phyloP scores from a whole-genome alignment of 805 yeast genomes.

The Kazachstania viticola region DNA sequence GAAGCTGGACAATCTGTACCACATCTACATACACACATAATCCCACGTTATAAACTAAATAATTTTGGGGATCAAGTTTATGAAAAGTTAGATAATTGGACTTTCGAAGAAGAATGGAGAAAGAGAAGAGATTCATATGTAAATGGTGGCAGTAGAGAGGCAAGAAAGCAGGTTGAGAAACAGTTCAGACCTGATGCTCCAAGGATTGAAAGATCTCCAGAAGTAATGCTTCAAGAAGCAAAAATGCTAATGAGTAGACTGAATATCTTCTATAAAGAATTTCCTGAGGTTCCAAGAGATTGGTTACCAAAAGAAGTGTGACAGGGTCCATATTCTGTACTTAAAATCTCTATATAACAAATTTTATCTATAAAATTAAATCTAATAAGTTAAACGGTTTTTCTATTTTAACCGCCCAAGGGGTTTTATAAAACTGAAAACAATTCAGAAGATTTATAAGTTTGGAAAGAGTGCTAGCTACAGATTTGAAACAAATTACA shows the following conservation, averaged over 20 bases:
- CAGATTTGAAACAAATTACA: too few species aligned
- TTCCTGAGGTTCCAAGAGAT: slow-evolving; percentile 5
- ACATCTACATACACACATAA: slow-evolving; percentile 86
- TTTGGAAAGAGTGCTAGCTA: too few species aligned
- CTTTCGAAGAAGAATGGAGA: slow-evolving; percentile 28
- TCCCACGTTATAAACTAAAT: slow-evolving; percentile 57
- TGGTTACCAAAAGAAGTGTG: too few species aligned
- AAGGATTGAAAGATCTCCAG: slow-evolving; percentile 45
- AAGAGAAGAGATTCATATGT: slow-evolving; percentile 21
- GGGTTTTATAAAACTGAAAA: too few species aligned
- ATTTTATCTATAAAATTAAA: too few species aligned
- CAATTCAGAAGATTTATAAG: too few species aligned
- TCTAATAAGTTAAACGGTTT: too few species aligned
- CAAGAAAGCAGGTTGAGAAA: slow-evolving; percentile 17
- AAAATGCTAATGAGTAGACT: slow-evolving; percentile 35
- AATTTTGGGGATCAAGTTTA: slow-evolving; percentile 70
- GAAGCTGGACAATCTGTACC: slow-evolving; percentile 96
- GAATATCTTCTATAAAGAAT: slow-evolving; percentile 5
- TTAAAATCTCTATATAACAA: too few species aligned
- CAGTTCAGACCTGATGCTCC: slow-evolving; percentile 34
- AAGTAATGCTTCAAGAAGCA: slow-evolving; percentile 69
- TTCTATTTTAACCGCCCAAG: too few species aligned
- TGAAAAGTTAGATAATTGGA: slow-evolving; percentile 51
- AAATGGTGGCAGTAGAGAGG: slow-evolving; percentile 13
- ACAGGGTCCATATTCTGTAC: too few species aligned